A percentile compares a stretch with the other conserved stretches of the same genome.
Conservation (phyloP, 1,284 basidiomycete species). For the Trametes polyzona region DNA sequence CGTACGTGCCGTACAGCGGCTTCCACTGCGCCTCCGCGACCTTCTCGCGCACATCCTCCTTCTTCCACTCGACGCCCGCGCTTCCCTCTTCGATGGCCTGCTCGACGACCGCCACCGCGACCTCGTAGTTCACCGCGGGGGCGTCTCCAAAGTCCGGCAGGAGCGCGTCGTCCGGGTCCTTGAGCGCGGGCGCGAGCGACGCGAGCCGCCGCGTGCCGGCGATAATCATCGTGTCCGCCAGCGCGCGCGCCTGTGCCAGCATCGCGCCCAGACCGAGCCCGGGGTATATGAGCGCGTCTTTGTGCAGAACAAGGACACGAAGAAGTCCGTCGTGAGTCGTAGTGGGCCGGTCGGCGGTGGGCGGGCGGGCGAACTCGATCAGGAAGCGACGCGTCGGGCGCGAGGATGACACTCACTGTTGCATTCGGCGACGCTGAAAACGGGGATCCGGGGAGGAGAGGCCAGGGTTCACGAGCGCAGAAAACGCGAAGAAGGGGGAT, state of each 20-base stretch:
- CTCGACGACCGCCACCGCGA: conserved; percentile 81
- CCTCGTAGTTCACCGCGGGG: conserved; percentile 72
- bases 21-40: conserved; percentile 59
- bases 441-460: too few relatives aligned
- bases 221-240: conserved; percentile 81
- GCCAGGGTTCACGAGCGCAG: too few relatives aligned
- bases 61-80: conserved; percentile 55
- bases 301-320: background rate
- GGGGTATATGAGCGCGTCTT: conserved; percentile 81
- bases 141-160: conserved; percentile 78
- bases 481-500: background rate
- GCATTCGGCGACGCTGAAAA: conserved; percentile 53
- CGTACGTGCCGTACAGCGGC: conserved; percentile 66
- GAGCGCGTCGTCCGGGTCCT: conserved; percentile 64
- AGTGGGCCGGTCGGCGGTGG: background rate
- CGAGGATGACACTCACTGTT: conserved; percentile 55
- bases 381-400: background rate
- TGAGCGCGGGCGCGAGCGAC: conserved; percentile 73
- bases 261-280: conserved; percentile 79
- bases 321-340: too few relatives aligned
- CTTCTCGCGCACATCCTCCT: conserved; percentile 55
- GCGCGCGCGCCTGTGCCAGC: conserved; percentile 58
- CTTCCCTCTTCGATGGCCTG: conserved; percentile 76
- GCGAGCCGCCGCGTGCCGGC: conserved; percentile 77
- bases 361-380: conserved; percentile 1